phyloP scores from a whole-genome alignment of 352 stramenopile species.

The Phytophthora nicotianae region DNA sequence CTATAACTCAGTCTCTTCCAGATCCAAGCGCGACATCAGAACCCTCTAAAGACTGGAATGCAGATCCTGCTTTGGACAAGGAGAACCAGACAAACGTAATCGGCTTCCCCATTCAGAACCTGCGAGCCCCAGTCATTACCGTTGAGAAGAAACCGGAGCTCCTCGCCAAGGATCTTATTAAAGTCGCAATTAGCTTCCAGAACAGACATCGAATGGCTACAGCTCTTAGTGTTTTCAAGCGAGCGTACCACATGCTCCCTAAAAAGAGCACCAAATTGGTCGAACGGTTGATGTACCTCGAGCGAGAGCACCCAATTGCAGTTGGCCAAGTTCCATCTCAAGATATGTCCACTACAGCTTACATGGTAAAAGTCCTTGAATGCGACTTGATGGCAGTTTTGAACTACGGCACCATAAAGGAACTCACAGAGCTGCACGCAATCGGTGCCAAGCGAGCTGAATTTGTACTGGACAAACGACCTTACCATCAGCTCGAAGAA shows the following conservation, averaged over 20 bases:
- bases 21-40: background rate
- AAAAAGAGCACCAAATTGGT: slow-evolving; percentile 52
- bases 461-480: slow-evolving; percentile 45
- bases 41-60: background rate
- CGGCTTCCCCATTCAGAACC: background rate
- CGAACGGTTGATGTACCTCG: slow-evolving; percentile 45
- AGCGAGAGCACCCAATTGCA: slow-evolving; percentile 29
- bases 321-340: slow-evolving; percentile 36
- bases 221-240: slow-evolving; percentile 60
- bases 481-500: slow-evolving; percentile 50
- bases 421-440: slow-evolving; percentile 50
- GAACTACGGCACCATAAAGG: slow-evolving; percentile 43
- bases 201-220: slow-evolving; percentile 42
- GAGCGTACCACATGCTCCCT: slow-evolving; percentile 53
- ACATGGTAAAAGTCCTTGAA: slow-evolving; percentile 52
- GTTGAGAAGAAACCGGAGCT: slow-evolving; percentile 30
- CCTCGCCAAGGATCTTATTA: slow-evolving; percentile 64
- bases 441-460: slow-evolving; percentile 63
- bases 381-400: slow-evolving; percentile 55
- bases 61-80: slow-evolving; percentile 11
- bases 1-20: background rate
- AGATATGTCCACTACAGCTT: slow-evolving; percentile 43
- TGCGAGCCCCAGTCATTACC: background rate
- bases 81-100: slow-evolving; percentile 8
- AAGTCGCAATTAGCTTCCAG: slow-evolving; percentile 57